A percentile compares a stretch with the other conserved stretches of the same genome.
phyloP scores from a whole-genome alignment of 441 rosid species.

The Breynia disticha region DNA sequence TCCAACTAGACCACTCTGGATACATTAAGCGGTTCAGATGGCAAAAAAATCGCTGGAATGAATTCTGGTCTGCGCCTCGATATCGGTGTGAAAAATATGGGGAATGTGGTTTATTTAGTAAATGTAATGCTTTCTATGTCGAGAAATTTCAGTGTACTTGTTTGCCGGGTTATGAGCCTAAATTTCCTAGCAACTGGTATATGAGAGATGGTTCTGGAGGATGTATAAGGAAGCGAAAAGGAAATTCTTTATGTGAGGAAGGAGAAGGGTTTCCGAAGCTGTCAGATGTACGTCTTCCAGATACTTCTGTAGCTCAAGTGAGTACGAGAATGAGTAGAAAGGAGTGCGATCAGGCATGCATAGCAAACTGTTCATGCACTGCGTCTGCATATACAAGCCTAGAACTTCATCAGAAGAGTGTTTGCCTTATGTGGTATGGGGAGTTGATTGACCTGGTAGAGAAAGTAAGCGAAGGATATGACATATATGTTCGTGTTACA shows the following conservation, averaged over 20 bases:
- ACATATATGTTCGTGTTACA: constrained; percentile 41
- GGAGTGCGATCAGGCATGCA: constrained; percentile 15
- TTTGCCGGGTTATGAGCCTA: constrained; percentile 33
- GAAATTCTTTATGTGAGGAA: constrained; percentile 18
- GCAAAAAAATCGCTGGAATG: constrained; percentile 35
- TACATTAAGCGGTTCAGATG: constrained; percentile 21
- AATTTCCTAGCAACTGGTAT: background rate
- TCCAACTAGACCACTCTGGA: constrained; percentile 3
- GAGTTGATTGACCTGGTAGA: constrained; percentile 9
- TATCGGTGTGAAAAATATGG: constrained; percentile 44
- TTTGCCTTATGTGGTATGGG: constrained; percentile 17
- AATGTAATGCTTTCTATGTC: constrained; percentile 26
- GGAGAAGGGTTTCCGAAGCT: constrained; percentile 21
- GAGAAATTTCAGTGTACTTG: constrained; percentile 37
- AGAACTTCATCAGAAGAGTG: background rate
- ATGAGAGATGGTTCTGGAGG: constrained; percentile 15
- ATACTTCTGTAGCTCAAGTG: constrained; percentile 9
- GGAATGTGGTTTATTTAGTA: constrained; percentile 38
- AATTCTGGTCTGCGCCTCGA: constrained; percentile 31
- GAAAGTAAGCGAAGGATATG: constrained; percentile 31
- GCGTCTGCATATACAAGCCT: constrained; percentile 19
- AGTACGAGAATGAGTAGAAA: background rate
- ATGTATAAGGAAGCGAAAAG: constrained; percentile 13
- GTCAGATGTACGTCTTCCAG: constrained; percentile 15
- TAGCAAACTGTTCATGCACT: constrained; percentile 15